phyloP scores from a whole-genome alignment of 305 asterid genomes.

The Fraxinus baroniana region DNA sequence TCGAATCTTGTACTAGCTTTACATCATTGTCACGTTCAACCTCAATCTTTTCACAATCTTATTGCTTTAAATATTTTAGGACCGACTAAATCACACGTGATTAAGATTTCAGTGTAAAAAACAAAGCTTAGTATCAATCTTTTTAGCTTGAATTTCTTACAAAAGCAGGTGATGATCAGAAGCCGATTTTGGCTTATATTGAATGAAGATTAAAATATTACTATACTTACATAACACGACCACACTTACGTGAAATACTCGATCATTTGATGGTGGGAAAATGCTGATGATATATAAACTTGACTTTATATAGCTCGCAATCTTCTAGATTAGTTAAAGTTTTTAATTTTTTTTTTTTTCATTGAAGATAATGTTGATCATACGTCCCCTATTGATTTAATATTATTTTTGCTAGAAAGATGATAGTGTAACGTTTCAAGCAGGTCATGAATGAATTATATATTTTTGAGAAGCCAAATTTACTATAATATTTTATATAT shows the following conservation, averaged over 20 bases:
- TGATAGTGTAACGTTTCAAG: neutral
- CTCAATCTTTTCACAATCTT: neutral
- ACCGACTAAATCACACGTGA: neutral
- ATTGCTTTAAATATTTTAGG: neutral
- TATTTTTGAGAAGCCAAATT: too few relatives aligned
- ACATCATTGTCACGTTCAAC: neutral
- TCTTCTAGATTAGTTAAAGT: neutral
- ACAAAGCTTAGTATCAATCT: neutral
- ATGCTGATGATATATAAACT: neutral
- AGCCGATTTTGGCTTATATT: neutral
- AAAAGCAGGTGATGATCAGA: neutral
- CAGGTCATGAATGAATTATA: neutral
- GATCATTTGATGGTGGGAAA: neutral
- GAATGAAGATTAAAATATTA: neutral
- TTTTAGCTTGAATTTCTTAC: neutral
- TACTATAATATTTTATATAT: neutral
- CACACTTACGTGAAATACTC: neutral
- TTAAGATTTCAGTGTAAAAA: neutral
- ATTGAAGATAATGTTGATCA: neutral
- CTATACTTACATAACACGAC: neutral
- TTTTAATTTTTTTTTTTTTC: too few relatives aligned
- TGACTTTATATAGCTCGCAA: neutral
- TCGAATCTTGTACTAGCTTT: neutral
- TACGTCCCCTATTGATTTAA: too few relatives aligned
- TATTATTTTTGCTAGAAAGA: too few relatives aligned